Percentiles rank a stretch among this genome's conserved stretches.
Evolutionary conservation across 257 asterid species (phyloP).

Genomic region (Solanum clarkiae): DNA sequence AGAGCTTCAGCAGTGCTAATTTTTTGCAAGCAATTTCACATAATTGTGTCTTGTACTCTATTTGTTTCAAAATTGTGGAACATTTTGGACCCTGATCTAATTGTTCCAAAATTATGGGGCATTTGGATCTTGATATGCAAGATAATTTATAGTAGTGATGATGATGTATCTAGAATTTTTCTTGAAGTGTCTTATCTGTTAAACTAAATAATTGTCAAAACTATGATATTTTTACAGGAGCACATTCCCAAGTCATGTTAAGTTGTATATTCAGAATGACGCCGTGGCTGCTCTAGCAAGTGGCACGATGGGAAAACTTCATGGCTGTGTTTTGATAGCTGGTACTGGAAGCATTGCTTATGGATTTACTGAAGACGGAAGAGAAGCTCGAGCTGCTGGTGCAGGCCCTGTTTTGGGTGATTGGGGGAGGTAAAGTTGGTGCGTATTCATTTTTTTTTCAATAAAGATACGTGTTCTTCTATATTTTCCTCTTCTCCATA

Average conservation of each 20-base stretch:
- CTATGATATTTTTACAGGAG: slow-evolving; percentile 29
- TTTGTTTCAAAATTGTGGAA: background rate
- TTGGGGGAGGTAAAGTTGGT: slow-evolving; percentile 84
- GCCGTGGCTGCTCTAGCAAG: slow-evolving; percentile 99
- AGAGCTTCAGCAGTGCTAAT: background rate
- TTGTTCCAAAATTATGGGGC: background rate
- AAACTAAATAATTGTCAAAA: background rate
- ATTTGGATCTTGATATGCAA: background rate
- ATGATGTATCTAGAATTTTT: background rate
- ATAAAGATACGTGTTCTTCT: background rate
- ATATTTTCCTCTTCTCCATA: background rate
- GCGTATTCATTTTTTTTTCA: background rate
- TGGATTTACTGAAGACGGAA: slow-evolving; percentile 89
- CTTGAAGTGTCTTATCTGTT: background rate
- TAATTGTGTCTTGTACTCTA: background rate
- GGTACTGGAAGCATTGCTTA: slow-evolving; percentile 96
- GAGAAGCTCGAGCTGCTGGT: slow-evolving; percentile 95
- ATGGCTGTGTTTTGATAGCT: slow-evolving; percentile 88
- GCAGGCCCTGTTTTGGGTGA: slow-evolving; percentile 97
- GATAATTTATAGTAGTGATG: background rate
- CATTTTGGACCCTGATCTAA: background rate
- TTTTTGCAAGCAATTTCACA: background rate
- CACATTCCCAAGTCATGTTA: slow-evolving; percentile 52
- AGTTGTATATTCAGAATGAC: slow-evolving; percentile 72
- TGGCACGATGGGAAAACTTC: slow-evolving; percentile 92